Evolutionary conservation across 2,329 filamentous ascomycete genomes (phyloP), one percentile per base, ranked within the genome.

Genomic region (Aspergillus sergii): DNA sequence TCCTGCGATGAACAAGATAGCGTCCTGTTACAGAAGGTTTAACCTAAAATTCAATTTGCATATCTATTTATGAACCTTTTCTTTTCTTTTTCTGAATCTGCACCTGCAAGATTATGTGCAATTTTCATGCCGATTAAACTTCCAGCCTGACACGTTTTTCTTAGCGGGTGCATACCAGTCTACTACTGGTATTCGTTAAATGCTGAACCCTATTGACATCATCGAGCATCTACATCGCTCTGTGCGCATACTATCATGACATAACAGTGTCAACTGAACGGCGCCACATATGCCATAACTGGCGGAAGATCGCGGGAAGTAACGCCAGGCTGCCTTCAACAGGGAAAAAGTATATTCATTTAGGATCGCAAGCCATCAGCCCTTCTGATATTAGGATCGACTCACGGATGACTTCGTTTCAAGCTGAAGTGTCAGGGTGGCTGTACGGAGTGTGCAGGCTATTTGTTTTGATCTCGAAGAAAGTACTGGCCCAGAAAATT

Each of bases 401-500:
- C 28, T 51, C 28, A 32, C 56, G 45, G 39, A 46, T 39, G 56
- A 62, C 32, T 50, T 53, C 41, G 28, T 28, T 12, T 46, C 32
- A 28, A 30, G 19, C 39, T 55, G n/a, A 50, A 58, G 46, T 58
- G 60, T 54, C 36, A 60, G 39, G 28, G 48, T 51, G 48, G 28
- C 48, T 51, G 48, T 51, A 32, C 28, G 9, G 11, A 7, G 9
- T 32, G 10, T 21, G 30, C 55, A 62, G 19, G 21, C 21, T 6
- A 59, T 43, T 34, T 39, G 45, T 51, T 55, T 19, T 51, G 30
- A 21, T n/a, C 19, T 59, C 34, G 46, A 26, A 39, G 28, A 36
- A 43, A 62, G 36, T 50, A 48, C 39, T 64, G 60, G 63, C 54
- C 9, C 30, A 51, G 23, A 53, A 55, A 63, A 65, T 64, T 66